A percentile compares a stretch with the other conserved stretches of the same genome.
Conservation (phyloP, 2,329 filamentous ascomycete genomes). For the Plectosphaerella cucumerina region DNA sequence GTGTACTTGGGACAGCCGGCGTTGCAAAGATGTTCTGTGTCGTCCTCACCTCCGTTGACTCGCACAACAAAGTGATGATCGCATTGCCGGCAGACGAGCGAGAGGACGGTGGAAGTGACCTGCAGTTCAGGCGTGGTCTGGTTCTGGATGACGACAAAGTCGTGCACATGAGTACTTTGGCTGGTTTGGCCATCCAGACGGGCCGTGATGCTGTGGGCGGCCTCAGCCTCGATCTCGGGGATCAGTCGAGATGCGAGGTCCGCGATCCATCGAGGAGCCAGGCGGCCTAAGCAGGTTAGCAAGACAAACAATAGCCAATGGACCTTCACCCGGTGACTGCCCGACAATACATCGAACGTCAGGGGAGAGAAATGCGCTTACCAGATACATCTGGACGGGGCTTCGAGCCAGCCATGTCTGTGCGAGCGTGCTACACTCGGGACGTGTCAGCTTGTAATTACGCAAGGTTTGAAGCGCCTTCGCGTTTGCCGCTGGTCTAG, state of each 20-base stretch:
- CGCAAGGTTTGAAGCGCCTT: no score
- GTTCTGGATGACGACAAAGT: constrained; percentile 33
- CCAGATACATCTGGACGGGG: no score
- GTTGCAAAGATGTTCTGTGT: constrained; percentile 24
- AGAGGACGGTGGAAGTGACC: constrained; percentile 22
- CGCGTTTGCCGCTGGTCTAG: no score
- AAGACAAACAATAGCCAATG: no score
- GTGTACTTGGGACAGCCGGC: constrained; percentile 1
- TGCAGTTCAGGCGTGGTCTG: constrained; percentile 24
- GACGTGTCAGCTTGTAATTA: no score
- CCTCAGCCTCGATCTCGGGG: constrained; percentile 17
- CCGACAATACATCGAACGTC: no score
- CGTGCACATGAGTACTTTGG: constrained; percentile 24
- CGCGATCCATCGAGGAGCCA: constrained; percentile 36
- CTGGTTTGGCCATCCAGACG: background rate
- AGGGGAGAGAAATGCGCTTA: no score
- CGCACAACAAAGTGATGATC: constrained; percentile 38
- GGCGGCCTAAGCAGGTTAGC: constrained; percentile 12
- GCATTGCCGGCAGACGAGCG: constrained; percentile 34
- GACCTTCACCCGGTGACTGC: no score
- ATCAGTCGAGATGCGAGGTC: constrained; percentile 27
- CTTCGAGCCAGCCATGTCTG: no score
- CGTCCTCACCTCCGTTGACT: constrained; percentile 25
- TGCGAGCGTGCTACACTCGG: no score
- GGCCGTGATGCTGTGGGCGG: background rate